Evolutionary conservation across 192 early-diverging fungal genomes (phyloP).

Genomic region (Rhizoclosmatium globosum): DNA sequence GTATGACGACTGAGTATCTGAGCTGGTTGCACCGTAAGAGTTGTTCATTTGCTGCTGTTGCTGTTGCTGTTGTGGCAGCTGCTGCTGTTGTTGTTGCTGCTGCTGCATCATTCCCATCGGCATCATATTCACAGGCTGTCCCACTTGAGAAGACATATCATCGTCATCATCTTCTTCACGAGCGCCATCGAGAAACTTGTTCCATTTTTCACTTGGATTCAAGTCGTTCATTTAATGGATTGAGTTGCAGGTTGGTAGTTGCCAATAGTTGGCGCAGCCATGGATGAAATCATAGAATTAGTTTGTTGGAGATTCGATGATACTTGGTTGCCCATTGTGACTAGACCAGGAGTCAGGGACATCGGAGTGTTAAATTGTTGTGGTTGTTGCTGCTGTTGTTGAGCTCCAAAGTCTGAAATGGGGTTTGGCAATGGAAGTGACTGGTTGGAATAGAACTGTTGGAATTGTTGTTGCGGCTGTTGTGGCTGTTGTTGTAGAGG

Average conservation of each 20-base stretch:
- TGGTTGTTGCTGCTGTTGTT: background rate
- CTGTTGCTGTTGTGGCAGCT: background rate
- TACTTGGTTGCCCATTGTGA: no score
- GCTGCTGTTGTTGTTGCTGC: background rate
- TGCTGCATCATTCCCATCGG: background rate
- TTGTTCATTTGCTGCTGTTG: background rate
- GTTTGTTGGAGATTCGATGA: no score
- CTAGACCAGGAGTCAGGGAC: background rate
- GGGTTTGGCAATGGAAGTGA: background rate
- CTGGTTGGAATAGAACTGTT: background rate
- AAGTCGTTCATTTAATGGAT: background rate
- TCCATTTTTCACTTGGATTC: constrained; percentile 26
- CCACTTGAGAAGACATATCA: background rate
- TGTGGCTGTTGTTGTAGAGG: constrained; percentile 2
- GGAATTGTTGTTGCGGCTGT: background rate
- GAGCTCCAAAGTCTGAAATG: background rate
- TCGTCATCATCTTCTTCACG: constrained; percentile 27
- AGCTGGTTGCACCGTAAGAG: background rate
- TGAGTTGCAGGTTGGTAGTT: background rate
- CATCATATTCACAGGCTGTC: background rate
- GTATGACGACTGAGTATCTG: background rate
- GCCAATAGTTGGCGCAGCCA: background rate
- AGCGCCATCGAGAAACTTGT: background rate
- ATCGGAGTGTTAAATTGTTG: background rate
- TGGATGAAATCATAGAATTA: no score